Conservation (phyloP, 2,329 filamentous ascomycete species). For the Pseudogymnoascus sp. region DNA sequence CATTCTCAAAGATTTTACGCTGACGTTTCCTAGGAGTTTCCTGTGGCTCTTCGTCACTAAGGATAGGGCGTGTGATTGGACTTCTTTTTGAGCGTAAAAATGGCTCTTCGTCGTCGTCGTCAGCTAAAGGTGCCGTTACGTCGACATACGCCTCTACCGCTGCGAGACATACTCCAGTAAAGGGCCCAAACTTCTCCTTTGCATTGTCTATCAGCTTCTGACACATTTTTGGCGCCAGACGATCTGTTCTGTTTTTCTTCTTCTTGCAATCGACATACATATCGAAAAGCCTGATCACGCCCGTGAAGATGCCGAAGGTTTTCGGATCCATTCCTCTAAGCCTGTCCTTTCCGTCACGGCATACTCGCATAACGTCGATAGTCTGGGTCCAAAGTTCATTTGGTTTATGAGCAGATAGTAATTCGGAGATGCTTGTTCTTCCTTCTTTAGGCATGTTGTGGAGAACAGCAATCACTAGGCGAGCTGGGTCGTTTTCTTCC, state of each 20-base stretch:
- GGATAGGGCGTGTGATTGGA: background rate
- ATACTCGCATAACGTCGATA: conserved; percentile 12
- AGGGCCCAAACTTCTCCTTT: background rate
- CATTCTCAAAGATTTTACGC: conserved; percentile 37
- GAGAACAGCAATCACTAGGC: conserved; percentile 36
- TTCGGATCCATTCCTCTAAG: conserved; percentile 15
- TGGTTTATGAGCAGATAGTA: conserved; percentile 14
- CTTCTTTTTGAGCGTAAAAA: conserved; percentile 14
- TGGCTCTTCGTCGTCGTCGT: conserved; percentile 22
- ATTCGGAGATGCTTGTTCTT: conserved; percentile 10
- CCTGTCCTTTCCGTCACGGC: background rate
- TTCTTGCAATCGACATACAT: conserved; percentile 26
- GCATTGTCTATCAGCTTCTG: conserved; percentile 20
- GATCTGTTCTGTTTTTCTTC: conserved; percentile 10
- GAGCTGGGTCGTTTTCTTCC: conserved; percentile 23
- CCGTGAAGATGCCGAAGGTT: conserved; percentile 14
- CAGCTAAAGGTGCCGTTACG: background rate
- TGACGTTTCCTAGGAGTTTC: conserved; percentile 29
- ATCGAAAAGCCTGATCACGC: conserved; percentile 21
- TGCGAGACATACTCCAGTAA: conserved; percentile 8
- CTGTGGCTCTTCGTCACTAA: conserved; percentile 9
- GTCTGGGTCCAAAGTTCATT: conserved; percentile 16
- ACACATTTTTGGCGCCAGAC: conserved; percentile 20
- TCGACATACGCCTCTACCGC: background rate
- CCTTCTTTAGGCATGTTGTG: conserved; percentile 20